These are phyloP conservation scores for Cicer cuneatum DNA, from an alignment of 306 rosid species.

Conservation along the genomic window DNA sequence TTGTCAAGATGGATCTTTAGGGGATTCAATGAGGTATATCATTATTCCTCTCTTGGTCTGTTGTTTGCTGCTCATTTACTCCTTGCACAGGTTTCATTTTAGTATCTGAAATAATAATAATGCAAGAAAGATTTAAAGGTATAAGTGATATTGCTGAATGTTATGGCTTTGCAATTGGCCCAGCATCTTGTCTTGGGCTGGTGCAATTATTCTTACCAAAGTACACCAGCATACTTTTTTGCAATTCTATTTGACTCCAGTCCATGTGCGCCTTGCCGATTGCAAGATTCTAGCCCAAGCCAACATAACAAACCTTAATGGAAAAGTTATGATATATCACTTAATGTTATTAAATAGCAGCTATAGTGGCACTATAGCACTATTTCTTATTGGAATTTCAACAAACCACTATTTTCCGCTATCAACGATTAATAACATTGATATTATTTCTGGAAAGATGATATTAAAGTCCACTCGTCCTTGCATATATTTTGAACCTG, in stretches of 20 bases:
- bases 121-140: neutral
- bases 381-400: too few relatives aligned
- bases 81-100: neutral
- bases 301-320: neutral
- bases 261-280: neutral
- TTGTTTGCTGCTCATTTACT: conserved; percentile 20
- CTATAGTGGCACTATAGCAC: too few relatives aligned
- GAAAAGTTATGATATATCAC: neutral
- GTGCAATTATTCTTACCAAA: conserved; percentile 2
- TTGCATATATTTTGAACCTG: too few relatives aligned
- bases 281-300: neutral
- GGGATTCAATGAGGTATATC: conserved; percentile 90
- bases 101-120: neutral
- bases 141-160: neutral
- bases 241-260: neutral
- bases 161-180: conserved; percentile 22
- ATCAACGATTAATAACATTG: too few relatives aligned
- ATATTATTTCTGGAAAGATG: too few relatives aligned
- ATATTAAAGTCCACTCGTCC: too few relatives aligned
- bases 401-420: too few relatives aligned
- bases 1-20: conserved; percentile 91
- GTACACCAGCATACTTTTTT: neutral
- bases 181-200: neutral
- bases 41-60: conserved; percentile 2
- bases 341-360: too few relatives aligned